These are phyloP conservation scores for Beta macrorhiza DNA, from an alignment of 179 eudicot species.

Conservation along the genomic window DNA sequence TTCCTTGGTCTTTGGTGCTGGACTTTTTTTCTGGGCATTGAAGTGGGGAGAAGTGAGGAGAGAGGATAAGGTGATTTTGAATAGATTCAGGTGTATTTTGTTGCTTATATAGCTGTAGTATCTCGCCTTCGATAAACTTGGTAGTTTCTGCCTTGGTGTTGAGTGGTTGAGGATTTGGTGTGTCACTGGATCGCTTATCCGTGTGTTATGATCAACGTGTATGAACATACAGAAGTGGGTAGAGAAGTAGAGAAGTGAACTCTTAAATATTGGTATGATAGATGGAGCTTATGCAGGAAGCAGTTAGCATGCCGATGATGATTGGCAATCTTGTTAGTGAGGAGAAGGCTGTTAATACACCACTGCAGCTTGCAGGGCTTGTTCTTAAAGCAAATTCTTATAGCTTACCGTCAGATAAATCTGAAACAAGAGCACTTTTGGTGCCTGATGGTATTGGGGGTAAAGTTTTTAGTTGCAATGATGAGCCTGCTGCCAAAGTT, in stretches of 20 bases:
- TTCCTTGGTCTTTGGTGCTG: background rate
- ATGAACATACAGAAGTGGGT: background rate
- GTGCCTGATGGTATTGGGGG: slow-evolving; percentile 9
- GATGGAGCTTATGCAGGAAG: slow-evolving; percentile 5
- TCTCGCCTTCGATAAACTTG: background rate
- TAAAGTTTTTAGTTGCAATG: slow-evolving; percentile 7
- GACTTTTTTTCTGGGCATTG: background rate
- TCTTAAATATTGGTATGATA: background rate
- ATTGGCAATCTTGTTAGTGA: slow-evolving; percentile 12
- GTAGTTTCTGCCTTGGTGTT: background rate
- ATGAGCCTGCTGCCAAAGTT: background rate
- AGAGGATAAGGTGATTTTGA: background rate
- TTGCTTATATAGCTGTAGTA: background rate
- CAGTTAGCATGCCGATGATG: slow-evolving; percentile 3
- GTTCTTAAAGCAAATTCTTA: slow-evolving; percentile 15
- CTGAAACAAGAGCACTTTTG: background rate
- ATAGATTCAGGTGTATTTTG: background rate
- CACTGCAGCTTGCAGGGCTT: slow-evolving; percentile 25
- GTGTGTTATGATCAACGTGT: background rate
- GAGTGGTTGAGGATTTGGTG: background rate
- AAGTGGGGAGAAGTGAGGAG: background rate
- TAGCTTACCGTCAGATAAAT: background rate
- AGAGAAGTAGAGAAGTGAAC: background rate
- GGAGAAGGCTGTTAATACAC: slow-evolving; percentile 1
- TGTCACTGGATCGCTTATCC: background rate